phyloP scores from a whole-genome alignment of 345 rosid genomes.

The Salix dunnii region DNA sequence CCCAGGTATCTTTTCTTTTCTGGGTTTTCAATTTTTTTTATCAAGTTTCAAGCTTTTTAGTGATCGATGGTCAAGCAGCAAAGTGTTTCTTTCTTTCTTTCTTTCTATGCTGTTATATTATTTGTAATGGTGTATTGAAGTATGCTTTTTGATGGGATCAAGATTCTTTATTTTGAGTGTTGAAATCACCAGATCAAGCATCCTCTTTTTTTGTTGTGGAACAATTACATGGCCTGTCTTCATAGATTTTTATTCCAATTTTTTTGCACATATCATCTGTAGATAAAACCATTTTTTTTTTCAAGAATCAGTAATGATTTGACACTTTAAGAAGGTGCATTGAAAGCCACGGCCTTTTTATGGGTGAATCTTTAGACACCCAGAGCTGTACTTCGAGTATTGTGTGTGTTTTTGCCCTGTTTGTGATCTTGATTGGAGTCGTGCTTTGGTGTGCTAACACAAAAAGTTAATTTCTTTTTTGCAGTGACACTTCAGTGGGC shows the following conservation, averaged over 20 bases:
- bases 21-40: neutral
- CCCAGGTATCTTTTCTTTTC: constrained; percentile 18
- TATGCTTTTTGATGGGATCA: neutral
- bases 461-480: neutral
- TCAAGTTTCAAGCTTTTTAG: neutral
- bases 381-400: neutral
- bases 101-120: neutral
- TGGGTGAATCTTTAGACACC: neutral
- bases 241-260: neutral
- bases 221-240: neutral
- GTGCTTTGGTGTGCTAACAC: neutral
- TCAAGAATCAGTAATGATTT: neutral
- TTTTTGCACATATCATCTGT: neutral
- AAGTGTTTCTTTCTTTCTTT: neutral
- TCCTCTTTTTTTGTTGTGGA: neutral
- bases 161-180: neutral
- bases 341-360: neutral
- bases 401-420: neutral
- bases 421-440: neutral
- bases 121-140: neutral
- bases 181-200: neutral
- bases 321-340: neutral
- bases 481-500: constrained; percentile 30
- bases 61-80: neutral
- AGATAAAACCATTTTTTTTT: neutral